Evolutionary conservation across 169 alveolate species (phyloP), one percentile per base, ranked within the genome.

Genomic region (Ichthyophthirius multifiliis): DNA sequence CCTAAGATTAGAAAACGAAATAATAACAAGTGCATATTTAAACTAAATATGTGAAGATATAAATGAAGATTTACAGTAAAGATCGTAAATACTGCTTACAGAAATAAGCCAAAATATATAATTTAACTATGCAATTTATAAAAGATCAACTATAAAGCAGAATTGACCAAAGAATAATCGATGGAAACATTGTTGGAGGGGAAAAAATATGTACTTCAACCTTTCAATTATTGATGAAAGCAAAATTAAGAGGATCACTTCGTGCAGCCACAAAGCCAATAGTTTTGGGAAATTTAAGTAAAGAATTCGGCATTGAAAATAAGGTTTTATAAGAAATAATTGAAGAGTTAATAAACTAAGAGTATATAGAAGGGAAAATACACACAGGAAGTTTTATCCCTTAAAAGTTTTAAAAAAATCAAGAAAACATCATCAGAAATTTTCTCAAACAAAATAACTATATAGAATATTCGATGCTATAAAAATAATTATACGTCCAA

Each of bases 21-120:
- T 81, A n/a, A 41, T 81, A 32, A 71, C 86, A 5, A 74, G 67
- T 43, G 62, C 34, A 20, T 73, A 81, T 55, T 71, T 81, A 35
- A 39, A 47, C 18, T 20, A 23, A 34, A 62, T 81, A 15, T 32
- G 82, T 5, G 86, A 81, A 43, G 86, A 81, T 55, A 81, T 81
- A 1, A 81, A 81, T 62, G 86, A 81, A 73, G 75, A 71, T 35
- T 43, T 81, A 1, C 65, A 81, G 35, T 15, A 67, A 39, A 30
- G 31, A 30, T 71, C 65, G 27, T 41, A 71, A 27, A 23, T 81
- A 37, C 43, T 46, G 12, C 41, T 81, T 5, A 18, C 30, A 15
- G 86, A 81, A 67, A 65, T 81, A n/a, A 13, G n/a, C 76, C 23
- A 4, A 32, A n/a, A 81, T 71, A 18, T 81, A 48, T 41, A 32